Conservation (phyloP, 345 rosid genomes). For the Kernera saxatilis region DNA sequence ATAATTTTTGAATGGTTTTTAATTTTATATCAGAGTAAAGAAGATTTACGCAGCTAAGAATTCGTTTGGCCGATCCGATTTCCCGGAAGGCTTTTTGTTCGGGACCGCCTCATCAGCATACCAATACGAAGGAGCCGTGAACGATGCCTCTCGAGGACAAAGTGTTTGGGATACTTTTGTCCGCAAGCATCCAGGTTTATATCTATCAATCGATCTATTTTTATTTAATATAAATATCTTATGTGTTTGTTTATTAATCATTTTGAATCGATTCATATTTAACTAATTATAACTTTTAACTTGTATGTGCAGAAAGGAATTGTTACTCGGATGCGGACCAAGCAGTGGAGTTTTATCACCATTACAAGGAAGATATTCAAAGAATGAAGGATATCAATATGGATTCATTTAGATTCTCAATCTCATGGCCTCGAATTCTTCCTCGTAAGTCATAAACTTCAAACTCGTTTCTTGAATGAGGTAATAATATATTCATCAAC, state of each 20-base stretch:
- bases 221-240: neutral
- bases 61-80: conserved; percentile 7
- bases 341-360: conserved; percentile 35
- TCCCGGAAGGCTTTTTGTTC: conserved; percentile 22
- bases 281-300: neutral
- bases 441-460: conserved; percentile 26
- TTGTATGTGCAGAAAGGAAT: conserved; percentile 15
- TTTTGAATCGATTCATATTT: neutral
- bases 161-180: conserved; percentile 33
- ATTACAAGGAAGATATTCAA: conserved; percentile 33
- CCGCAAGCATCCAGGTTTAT: conserved; percentile 22
- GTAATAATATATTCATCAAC: neutral
- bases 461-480: neutral
- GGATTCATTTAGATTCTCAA: conserved; percentile 43
- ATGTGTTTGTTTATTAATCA: neutral
- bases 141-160: conserved; percentile 19
- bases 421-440: conserved; percentile 46
- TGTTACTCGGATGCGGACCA: conserved; percentile 22
- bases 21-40: neutral
- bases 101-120: conserved; percentile 35
- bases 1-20: neutral
- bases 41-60: neutral
- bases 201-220: neutral
- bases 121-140: conserved; percentile 27
- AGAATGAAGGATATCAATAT: conserved; percentile 32